These are phyloP conservation scores for Vitis rotundifolia DNA, from an alignment of 164 flowering plant genomes.

Conservation along the genomic window DNA sequence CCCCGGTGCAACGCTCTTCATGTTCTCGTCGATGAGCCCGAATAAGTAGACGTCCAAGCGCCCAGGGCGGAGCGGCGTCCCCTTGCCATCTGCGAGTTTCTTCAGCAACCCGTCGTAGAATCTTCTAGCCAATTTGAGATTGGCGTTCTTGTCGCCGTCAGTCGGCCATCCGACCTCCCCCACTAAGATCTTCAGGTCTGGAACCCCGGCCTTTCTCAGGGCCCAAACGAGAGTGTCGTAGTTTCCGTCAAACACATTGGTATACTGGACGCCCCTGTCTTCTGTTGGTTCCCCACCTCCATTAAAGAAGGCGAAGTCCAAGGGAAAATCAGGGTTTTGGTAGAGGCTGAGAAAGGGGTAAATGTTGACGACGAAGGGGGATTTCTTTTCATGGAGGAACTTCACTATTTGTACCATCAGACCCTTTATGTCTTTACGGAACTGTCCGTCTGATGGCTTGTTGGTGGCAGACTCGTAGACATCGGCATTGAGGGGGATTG, in stretches of 20 bases:
- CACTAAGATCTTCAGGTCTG: conserved; percentile 40
- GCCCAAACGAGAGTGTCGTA: conserved; percentile 52
- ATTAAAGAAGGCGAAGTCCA: conserved; percentile 52
- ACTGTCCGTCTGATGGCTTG: conserved; percentile 49
- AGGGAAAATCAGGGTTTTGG: conserved; percentile 37
- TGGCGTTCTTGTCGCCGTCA: conserved; percentile 45
- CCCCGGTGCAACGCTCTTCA: conserved; percentile 53
- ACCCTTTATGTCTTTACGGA: conserved; percentile 36
- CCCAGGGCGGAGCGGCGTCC: conserved; percentile 48
- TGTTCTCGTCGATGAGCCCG: conserved; percentile 53
- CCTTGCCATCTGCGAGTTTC: conserved; percentile 30
- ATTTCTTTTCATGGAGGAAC: conserved; percentile 29
- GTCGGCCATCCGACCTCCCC: conserved; percentile 76
- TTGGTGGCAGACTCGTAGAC: conserved; percentile 37
- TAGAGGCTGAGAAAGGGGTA: conserved; percentile 65
- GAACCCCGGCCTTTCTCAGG: conserved; percentile 29
- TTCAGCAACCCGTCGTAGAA: conserved; percentile 53
- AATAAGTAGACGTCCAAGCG: conserved; percentile 42
- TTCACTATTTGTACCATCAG: conserved; percentile 36
- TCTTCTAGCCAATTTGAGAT: conserved; percentile 24
- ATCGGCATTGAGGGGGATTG: conserved; percentile 54
- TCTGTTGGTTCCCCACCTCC: conserved; percentile 11
- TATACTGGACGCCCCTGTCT: conserved; percentile 31
- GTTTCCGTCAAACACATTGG: conserved; percentile 57
- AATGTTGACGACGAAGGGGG: conserved; percentile 57